Conservation (phyloP, 2,329 filamentous ascomycete genomes). For the Talaromyces amestolkiae region DNA sequence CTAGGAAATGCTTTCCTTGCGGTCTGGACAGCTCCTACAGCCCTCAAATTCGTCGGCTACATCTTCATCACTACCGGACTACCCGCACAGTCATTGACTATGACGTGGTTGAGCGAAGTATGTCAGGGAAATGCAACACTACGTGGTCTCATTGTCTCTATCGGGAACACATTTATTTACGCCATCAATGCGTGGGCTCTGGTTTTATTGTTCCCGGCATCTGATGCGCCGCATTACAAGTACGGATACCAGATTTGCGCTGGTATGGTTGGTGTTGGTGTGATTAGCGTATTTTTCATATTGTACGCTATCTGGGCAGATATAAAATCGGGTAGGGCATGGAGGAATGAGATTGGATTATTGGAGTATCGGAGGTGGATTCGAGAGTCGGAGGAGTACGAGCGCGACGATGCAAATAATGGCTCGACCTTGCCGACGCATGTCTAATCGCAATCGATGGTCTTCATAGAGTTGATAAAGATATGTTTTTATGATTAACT, state of each 20-base stretch:
- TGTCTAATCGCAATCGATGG: background rate
- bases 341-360: slow-evolving; percentile 11
- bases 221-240: slow-evolving; percentile 9
- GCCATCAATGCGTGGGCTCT: slow-evolving; percentile 5
- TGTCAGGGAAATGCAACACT: slow-evolving; percentile 5
- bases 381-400: background rate
- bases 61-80: slow-evolving; percentile 13
- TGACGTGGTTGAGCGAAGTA: slow-evolving; percentile 10
- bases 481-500: too few relatives aligned
- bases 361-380: slow-evolving; percentile 14
- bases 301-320: slow-evolving; percentile 6
- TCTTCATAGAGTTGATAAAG: too few relatives aligned
- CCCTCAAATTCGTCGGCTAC: slow-evolving; percentile 11
- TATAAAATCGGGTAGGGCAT: background rate
- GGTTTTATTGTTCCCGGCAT: slow-evolving; percentile 6
- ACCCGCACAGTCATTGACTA: slow-evolving; percentile 10
- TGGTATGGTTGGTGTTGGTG: slow-evolving; percentile 10
- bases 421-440: background rate
- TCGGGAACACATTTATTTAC: slow-evolving; percentile 12
- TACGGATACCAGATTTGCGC: slow-evolving; percentile 14
- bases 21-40: slow-evolving; percentile 10
- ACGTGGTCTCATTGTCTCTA: slow-evolving; percentile 5
- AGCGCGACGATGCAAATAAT: background rate
- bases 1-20: slow-evolving; percentile 4
- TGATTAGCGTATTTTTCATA: slow-evolving; percentile 8